phyloP scores from a whole-genome alignment of 129 eudicot genomes.

The Sambucus nigra region DNA sequence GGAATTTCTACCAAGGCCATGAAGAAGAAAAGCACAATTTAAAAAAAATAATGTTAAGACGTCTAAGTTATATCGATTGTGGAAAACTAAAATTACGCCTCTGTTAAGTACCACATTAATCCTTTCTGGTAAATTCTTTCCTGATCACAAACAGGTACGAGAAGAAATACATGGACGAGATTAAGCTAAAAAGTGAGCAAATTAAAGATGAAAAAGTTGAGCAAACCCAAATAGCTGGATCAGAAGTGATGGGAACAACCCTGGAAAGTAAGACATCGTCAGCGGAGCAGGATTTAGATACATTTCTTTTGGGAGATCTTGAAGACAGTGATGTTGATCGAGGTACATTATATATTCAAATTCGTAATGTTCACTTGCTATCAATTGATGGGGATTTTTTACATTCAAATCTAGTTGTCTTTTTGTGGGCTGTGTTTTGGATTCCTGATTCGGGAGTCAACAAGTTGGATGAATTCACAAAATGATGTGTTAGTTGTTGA shows the following conservation, averaged over 20 bases:
- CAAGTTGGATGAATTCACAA: too few relatives aligned
- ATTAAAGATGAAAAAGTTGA: slow-evolving; percentile 24
- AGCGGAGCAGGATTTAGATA: slow-evolving; percentile 53
- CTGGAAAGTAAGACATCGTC: slow-evolving; percentile 32
- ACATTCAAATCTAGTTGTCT: too few relatives aligned
- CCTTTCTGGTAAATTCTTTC: not conserved
- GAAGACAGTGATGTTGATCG: slow-evolving; percentile 43
- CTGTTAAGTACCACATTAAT: not conserved
- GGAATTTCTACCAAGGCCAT: too few relatives aligned
- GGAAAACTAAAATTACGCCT: not conserved
- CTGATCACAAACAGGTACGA: slow-evolving; percentile 32
- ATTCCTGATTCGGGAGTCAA: too few relatives aligned
- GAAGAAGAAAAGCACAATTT: too few relatives aligned
- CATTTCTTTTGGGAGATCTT: slow-evolving; percentile 59
- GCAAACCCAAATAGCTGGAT: slow-evolving; percentile 21
- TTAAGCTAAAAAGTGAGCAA: slow-evolving; percentile 25
- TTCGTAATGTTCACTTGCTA: not conserved
- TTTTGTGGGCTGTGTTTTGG: too few relatives aligned
- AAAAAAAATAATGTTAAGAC: too few relatives aligned
- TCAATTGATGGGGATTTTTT: too few relatives aligned
- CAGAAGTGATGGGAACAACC: slow-evolving; percentile 15
- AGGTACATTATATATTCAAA: slow-evolving; percentile 12
- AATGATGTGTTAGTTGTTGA: too few relatives aligned
- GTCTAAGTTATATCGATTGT: too few relatives aligned
- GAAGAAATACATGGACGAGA: slow-evolving; percentile 40